phyloP scores from a whole-genome alignment of 495 filamentous ascomycete genomes.

The Parmelia sp. region DNA sequence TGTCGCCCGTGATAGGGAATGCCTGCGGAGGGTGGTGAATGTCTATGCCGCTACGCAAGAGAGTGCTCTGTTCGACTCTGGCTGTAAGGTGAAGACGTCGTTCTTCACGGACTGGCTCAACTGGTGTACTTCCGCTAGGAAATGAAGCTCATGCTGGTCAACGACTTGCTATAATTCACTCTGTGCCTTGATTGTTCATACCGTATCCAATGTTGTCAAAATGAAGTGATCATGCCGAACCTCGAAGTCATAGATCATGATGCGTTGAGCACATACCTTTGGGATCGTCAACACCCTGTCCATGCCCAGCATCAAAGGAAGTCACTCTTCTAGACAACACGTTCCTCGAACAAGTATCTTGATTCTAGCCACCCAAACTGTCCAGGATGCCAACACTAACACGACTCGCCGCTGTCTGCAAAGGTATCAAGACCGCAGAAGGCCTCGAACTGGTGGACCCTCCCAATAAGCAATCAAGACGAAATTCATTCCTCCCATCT shows the following conservation, averaged over 20 bases:
- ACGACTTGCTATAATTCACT: background rate
- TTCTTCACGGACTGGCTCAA: conserved; percentile 66
- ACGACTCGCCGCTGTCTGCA: background rate
- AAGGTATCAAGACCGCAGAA: background rate
- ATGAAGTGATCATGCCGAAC: no score
- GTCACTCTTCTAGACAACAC: no score
- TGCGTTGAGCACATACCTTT: no score
- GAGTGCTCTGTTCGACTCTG: conserved; percentile 48
- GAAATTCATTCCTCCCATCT: background rate
- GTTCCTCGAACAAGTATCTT: no score
- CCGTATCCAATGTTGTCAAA: no score
- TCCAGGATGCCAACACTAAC: background rate
- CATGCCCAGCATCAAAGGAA: no score
- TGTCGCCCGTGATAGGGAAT: conserved; percentile 43
- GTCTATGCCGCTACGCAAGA: conserved; percentile 54
- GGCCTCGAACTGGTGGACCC: background rate
- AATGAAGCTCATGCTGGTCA: background rate
- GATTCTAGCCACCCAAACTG: background rate
- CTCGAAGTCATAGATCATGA: no score
- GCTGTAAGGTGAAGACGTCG: conserved; percentile 50
- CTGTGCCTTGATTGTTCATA: no score
- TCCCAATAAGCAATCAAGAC: background rate
- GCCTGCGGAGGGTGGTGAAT: conserved; percentile 44
- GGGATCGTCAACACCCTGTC: no score
- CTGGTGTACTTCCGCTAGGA: conserved; percentile 49